A percentile compares a stretch with the other conserved stretches of the same genome.
These are phyloP conservation scores for Hypoxylon fragiforme DNA, from an alignment of 495 filamentous ascomycete genomes.

Conservation along the genomic window DNA sequence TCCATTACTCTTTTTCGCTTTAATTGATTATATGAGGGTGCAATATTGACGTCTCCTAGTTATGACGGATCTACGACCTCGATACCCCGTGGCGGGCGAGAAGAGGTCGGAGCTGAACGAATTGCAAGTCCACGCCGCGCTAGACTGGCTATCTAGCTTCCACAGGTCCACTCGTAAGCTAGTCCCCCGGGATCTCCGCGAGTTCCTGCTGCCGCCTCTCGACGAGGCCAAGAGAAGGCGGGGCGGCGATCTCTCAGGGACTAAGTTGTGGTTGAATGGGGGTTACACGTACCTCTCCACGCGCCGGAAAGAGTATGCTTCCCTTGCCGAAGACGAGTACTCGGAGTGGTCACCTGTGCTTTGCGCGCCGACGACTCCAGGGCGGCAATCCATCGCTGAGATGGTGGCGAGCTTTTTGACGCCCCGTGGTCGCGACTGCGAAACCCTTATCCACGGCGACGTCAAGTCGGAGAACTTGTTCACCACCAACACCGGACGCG, in stretches of 20 bases:
- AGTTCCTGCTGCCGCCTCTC: constrained; percentile 40
- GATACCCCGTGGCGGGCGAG: constrained; percentile 34
- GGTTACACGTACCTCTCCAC: constrained; percentile 55
- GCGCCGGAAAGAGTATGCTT: constrained; percentile 40
- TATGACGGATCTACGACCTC: constrained; percentile 32
- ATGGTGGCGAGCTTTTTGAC: constrained; percentile 37
- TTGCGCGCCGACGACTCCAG: constrained; percentile 10
- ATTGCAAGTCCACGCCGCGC: constrained; percentile 34
- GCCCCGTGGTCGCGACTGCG: constrained; percentile 35
- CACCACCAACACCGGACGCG: constrained; percentile 30
- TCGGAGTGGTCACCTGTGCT: constrained; percentile 42
- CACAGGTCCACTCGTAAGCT: constrained; percentile 43
- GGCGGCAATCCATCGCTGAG: constrained; percentile 30
- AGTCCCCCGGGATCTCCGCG: constrained; percentile 7
- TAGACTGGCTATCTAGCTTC: constrained; percentile 48
- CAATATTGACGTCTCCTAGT: too few species aligned
- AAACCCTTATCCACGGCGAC: constrained; percentile 52
- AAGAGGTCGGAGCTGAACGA: constrained; percentile 32
- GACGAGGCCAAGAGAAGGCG: constrained; percentile 34
- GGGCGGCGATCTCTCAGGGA: constrained; percentile 4
- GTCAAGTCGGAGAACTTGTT: constrained; percentile 51
- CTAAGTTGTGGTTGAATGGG: constrained; percentile 47
- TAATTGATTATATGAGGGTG: not conserved
- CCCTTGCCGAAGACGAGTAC: constrained; percentile 27
- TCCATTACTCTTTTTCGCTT: not conserved